Evolutionary conservation across 768 basidiomycete species (phyloP), one percentile per base, ranked within the genome.

Genomic region (Boletus subparvulus): DNA sequence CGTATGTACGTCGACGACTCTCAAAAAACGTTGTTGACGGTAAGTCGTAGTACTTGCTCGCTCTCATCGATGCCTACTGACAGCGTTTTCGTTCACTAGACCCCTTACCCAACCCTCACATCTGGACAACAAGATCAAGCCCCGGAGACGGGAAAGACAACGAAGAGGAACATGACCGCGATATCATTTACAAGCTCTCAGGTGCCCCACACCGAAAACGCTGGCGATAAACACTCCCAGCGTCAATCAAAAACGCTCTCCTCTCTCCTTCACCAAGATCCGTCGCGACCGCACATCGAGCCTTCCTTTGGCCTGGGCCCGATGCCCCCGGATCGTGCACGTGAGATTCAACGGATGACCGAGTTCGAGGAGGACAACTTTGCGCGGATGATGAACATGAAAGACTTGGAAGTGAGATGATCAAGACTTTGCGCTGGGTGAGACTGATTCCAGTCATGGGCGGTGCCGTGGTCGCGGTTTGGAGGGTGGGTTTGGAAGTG

Each of bases 321-420:
- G 17, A 79, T 80, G 28, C 82, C 86, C 7, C 79, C 80, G 12
- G 80, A 80, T 26, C 88, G 94, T 21, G 91, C 90, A 12, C 82
- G 85, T 17, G 88, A 94, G 65, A 79, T 98, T 52, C 82, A 85
- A 61, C 82, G 85, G 7, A 83, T 97, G 73, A 84, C 83, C 49
- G 87, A 92, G 59, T 98, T 92, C 70, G 96, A 98, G 75, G 94
- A 96, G 69, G 92, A 92, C 45, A 94, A 96, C 72, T 92, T 98
- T 74, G 91, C 90, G 37, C 86, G 96, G 44, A 79, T 95, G 57
- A 87, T 94, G 83, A 90, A 87, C 69, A 98, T 97, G 79, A 86
- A 85, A 65, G 94, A 96, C 44, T 43, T 80, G 95, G 19, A 74
- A 70, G 50, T 79, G 83, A 57, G 95, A 98, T 65, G 96, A 98